Base-by-base conservation (phyloP, 768 basidiomycete species). In the Hypholoma sublateritium region DNA sequence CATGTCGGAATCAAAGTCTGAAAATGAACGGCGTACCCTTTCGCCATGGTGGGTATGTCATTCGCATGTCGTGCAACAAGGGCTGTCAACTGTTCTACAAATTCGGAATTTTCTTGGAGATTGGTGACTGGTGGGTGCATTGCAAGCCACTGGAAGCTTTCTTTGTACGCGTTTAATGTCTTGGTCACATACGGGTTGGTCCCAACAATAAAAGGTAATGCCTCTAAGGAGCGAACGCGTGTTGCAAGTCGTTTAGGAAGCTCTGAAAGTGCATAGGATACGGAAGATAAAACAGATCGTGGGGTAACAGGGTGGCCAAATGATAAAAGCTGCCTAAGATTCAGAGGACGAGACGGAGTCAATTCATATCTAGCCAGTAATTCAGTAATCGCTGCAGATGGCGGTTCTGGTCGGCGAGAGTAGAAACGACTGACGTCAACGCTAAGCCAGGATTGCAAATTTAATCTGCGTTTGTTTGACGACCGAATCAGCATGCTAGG, bases 21-120 rank as follows among this genome's bases (percentile, higher is more conserved):
- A 22, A 25, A 41, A 5, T 25, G 50, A 28, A 50, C 13, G 35
- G 62, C 74, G 55, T 60, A 87, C 91, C 93, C 93, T 73, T 93
- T 93, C 3, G 93, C 93, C 82, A 95, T 83, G 13, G 88, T 89
- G 1, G 93, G 93, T 49, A 95, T 91, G 68, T 95, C 94, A 70
- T 95, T 88, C 1, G 88, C 81, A 67, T 95, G 93, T 52, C 80
- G 78, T 57, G 83, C 82, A 3, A 95, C 92, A 17, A 95, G 72
- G 35, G 79, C 76, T 42, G 84, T 82, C n/a, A 95, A 76, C 59
- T 84, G 78, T 49, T 81, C 77, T 0, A 87, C 82, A 62, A 95
- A 93, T 14, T 70, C 68, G 4, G 77, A 76, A 60, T 95, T 95
- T 59, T 91, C 86, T 53, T 84, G 79, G 22, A 91, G 74, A 17